A percentile compares a stretch with the other conserved stretches of the same genome.
phyloP scores from a whole-genome alignment of 139 green algal genomes.

The Ettlia oleoabundans region DNA sequence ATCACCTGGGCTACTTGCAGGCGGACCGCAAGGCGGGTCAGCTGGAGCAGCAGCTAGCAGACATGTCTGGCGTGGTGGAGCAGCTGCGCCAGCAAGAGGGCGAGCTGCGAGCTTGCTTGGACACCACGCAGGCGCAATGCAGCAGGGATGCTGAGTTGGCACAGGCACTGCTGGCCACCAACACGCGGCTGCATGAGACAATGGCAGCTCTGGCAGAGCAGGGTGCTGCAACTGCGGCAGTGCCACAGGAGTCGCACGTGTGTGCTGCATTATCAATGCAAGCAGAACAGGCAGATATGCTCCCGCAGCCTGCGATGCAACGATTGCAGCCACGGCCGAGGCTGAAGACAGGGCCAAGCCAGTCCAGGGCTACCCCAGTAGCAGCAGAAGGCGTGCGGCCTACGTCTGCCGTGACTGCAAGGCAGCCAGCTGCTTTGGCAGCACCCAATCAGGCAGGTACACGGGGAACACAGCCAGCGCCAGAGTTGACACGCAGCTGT shows the following conservation, averaged over 20 bases:
- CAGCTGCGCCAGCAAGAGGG: neutral
- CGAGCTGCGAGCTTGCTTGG: neutral
- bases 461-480: no score
- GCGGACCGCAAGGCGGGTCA: neutral
- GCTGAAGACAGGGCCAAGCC: no score
- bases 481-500: no score
- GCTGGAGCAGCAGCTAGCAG: slow-evolving; percentile 3
- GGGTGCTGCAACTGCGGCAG: neutral
- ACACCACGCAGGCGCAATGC: neutral
- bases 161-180: slow-evolving; percentile 1
- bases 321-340: no score
- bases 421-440: no score
- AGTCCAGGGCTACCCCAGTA: neutral
- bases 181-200: slow-evolving; percentile 17
- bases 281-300: neutral
- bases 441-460: no score
- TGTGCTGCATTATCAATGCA: neutral
- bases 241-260: neutral
- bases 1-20: no score
- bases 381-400: no score
- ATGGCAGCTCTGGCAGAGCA: slow-evolving; percentile 1
- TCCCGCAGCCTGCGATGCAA: neutral
- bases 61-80: neutral
- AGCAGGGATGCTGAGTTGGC: neutral
- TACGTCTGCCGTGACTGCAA: no score